Base-by-base conservation (phyloP, 768 basidiomycete species). In the Sporobolomyces phaffii region DNA sequence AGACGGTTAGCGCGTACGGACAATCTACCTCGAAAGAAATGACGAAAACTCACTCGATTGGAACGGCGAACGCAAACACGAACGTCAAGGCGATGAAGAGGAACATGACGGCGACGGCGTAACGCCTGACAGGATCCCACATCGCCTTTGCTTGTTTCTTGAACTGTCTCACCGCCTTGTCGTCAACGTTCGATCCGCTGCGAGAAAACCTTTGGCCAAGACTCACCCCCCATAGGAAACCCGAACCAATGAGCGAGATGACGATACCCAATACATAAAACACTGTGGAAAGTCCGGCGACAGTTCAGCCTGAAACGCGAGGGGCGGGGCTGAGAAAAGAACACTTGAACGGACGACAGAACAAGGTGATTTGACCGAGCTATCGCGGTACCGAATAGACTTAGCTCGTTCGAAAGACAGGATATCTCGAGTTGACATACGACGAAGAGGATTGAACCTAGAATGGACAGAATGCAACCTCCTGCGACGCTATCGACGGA, bases 101-200 rank as follows among this genome's bases (percentile, higher is more conserved):
- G 14, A 58, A 7, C 48, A 70, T 40, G 24, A 62, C 47, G 20
- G 34, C 41, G 5, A 65, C 65, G 0, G 70, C 65, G 28, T 71
- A 71, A 20, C 62, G 45, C 49, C 70, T 52, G 14, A 71, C 65
- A 33, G 70, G 70, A n/a, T 71, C 70, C 65, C 62, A 63, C 65
- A 66, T 70, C 43, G 60, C 56, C 59, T 67, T 64, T 49, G 60
- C 31, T 60, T 67, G 69, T 41, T 45, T 54, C 49, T 36, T 53
- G 58, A 70, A 70, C 63, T 68, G 60, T 26, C n/a, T n/a, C n/a
- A n/a, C n/a, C n/a, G n/a, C n/a, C n/a, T n/a, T n/a, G n/a, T n/a
- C n/a, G n/a, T n/a, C n/a, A n/a, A n/a, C n/a, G n/a, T n/a, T n/a
- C n/a, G n/a, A n/a, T n/a, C n/a, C n/a, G n/a, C n/a, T n/a, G n/a